Evolutionary conservation across 352 stramenopile species (phyloP).

Genomic region (Elongisporangium undulatum): DNA sequence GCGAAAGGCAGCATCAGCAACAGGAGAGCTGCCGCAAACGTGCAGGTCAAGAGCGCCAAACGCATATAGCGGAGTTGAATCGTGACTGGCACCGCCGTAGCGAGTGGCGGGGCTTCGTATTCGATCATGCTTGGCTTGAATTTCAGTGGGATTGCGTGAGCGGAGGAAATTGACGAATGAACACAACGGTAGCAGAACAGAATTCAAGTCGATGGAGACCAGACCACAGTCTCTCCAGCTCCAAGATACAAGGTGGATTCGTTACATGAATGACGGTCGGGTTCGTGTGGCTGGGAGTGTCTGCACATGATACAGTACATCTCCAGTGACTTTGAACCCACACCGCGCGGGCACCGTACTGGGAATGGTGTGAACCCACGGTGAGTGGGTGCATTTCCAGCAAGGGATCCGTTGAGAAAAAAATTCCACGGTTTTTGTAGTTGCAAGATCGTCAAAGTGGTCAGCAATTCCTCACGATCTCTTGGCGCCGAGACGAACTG

Average conservation of each 20-base stretch:
- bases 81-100: not conserved
- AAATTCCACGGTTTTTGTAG: not conserved
- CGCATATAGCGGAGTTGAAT: not conserved
- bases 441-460: too few relatives aligned
- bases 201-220: not conserved
- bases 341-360: too few relatives aligned
- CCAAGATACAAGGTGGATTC: not conserved
- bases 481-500: too few relatives aligned
- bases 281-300: not conserved
- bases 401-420: not conserved
- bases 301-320: too few relatives aligned
- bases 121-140: not conserved
- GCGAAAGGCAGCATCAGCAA: not conserved
- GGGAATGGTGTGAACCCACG: too few relatives aligned
- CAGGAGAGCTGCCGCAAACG: not conserved
- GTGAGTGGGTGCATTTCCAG: too few relatives aligned
- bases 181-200: not conserved
- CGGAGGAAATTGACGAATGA: not conserved
- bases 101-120: not conserved
- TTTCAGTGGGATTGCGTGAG: not conserved
- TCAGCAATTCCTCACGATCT: too few relatives aligned
- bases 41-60: not conserved
- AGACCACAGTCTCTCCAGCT: not conserved
- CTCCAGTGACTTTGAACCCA: not conserved
- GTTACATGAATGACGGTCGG: not conserved